Evolutionary conservation across 164 flowering plant species (phyloP), one percentile per base, ranked within the genome.

Genomic region (Vitis amurensis): DNA sequence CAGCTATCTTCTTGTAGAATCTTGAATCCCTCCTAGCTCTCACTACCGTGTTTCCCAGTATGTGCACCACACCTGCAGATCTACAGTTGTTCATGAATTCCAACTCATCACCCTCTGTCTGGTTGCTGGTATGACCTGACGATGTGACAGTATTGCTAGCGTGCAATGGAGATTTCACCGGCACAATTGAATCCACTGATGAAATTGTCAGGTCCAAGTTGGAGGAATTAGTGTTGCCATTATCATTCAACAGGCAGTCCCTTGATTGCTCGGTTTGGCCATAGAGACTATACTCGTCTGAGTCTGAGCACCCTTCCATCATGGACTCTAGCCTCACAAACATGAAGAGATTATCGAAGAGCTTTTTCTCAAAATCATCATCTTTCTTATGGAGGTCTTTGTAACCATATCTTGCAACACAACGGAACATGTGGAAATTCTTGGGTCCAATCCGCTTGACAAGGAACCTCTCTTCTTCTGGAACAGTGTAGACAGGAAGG

Each of bases 301-400:
- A 93, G 69, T 95, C 98, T 10, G 99, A 91, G 67, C 88, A 87
- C 0, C 91, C 95, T 69, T 96, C 99, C 99, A 93, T 93, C 97
- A 96, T 87, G 0, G 89, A 73, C 79, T 96, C 99, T 0, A 91
- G 84, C 48, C 97, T 83, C 3, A 96, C 94, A 71, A 90, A 93
- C 76, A 81, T 23, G 73, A 86, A 89, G 8, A 96, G 85, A 67
- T 64, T 86, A 27, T 91, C 89, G 11, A 96, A 92, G 1, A 96
- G 94, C 80, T 85, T 93, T 56, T 85, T 87, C 88, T 96, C 99
- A 64, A 96, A 96, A n/a, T 88, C 87, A 4, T 92, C 94, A 58
- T 96, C 97, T 67, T 92, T 93, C 83, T 83, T 93, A 76, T 96
- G 99, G 56, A 93, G 94, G 70, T 96, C 99, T 68, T 88, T 92